phyloP scores from a whole-genome alignment of 2,329 filamentous ascomycete genomes.

The Huntiella abstrusa region DNA sequence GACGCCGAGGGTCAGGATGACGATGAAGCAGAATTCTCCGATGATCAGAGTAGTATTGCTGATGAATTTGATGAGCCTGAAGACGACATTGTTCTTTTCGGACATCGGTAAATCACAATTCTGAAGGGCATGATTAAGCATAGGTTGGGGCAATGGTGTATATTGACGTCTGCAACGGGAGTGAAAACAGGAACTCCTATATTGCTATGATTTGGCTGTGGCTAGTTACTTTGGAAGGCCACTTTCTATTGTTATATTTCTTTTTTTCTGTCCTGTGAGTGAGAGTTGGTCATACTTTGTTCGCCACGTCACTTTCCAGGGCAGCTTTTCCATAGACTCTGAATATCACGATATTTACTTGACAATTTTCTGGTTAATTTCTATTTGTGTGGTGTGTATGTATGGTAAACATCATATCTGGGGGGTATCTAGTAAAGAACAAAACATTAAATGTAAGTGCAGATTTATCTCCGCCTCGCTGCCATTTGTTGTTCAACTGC shows the following conservation, averaged over 20 bases:
- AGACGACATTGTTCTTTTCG: slow-evolving; percentile 30
- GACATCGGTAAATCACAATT: slow-evolving; percentile 23
- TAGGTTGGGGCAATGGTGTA: background rate
- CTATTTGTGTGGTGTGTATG: no score
- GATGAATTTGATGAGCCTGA: slow-evolving; percentile 30
- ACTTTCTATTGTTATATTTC: no score
- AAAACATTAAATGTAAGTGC: no score
- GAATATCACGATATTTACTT: no score
- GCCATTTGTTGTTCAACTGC: slow-evolving; percentile 26
- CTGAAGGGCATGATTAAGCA: background rate
- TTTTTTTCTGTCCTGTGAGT: no score
- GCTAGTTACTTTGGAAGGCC: no score
- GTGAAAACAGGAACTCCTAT: slow-evolving; percentile 2
- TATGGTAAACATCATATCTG: no score
- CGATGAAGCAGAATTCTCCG: slow-evolving; percentile 22
- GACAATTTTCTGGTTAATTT: no score
- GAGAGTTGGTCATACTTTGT: no score
- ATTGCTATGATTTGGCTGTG: background rate
- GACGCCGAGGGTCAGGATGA: slow-evolving; percentile 10
- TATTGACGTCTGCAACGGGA: background rate
- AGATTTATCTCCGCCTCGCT: slow-evolving; percentile 11
- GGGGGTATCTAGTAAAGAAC: no score
- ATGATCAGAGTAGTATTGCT: slow-evolving; percentile 24
- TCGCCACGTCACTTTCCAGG: no score
- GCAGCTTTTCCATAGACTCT: no score